Base-by-base conservation (phyloP, 768 basidiomycete species). In the Pleurotus salmoneostramineus region DNA sequence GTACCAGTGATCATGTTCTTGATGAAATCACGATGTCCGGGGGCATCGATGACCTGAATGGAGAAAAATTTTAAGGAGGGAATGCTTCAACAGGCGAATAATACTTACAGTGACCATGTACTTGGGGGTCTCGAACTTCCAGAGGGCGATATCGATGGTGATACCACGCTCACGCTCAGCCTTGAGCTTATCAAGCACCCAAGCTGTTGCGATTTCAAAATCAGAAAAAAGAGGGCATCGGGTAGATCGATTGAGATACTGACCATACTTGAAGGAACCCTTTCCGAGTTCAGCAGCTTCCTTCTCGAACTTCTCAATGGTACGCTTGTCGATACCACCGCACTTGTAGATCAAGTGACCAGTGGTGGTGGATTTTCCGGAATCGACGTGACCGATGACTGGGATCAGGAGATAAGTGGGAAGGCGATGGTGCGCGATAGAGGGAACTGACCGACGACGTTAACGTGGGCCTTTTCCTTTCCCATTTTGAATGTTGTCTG, bases 1-100 rank as follows among this genome's bases (percentile, higher is more conserved):
- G 97, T 99, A 85, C 97, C 97, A 62, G 97, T 99, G 76, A 99
- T 99, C 95, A 95, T 97, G 93, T 97, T 99, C 83, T 99, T 99
- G 87, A 99, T 99, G 81, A 99, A 99, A 73, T 99, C 97, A 87
- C 97, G 95, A 77, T 97, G 95, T 72, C 96, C 96, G 49, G 97
- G 97, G 74, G 97, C 97, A 73, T 98, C 97, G 68, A 98, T 98
- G 80, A 99, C 94, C 93, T 92, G 60, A 32, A 66, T 46, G 65
- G 51, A 61, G 54, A 62, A 61, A 61, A 61, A 63, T 50, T 55
- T 47, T 61, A 55, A 48, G 55, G 27, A 59, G 57, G 56, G 45
- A 62, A 52, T 36, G 21, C 21, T 1, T 27, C 21, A 44, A 27
- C 14, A 48, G 47, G 12, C 2, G 17, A 43, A 49, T 21, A 61